Evolutionary conservation across 352 stramenopile species (phyloP).

Genomic region (Phytophthora boehmeriae): DNA sequence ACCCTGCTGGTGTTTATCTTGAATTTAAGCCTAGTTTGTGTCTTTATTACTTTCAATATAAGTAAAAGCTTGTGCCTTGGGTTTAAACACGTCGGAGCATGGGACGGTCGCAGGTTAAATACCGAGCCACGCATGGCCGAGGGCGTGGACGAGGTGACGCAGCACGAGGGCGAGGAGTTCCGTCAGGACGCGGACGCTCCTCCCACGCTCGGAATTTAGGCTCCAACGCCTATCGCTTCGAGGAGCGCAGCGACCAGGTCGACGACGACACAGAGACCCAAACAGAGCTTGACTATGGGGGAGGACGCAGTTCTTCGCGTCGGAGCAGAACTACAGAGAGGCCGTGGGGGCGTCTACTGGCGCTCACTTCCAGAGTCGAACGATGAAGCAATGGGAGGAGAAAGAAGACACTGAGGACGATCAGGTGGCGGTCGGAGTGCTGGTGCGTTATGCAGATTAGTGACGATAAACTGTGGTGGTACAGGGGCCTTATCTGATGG

Average conservation of each 20-base stretch:
- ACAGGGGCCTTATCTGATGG: too few relatives aligned
- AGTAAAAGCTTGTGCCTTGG: not conserved
- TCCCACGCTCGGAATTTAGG: slow-evolving; percentile 45
- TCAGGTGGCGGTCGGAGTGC: slow-evolving; percentile 30
- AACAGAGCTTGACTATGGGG: slow-evolving; percentile 7
- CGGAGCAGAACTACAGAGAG: slow-evolving; percentile 60
- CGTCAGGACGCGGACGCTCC: slow-evolving; percentile 20
- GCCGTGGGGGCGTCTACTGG: slow-evolving; percentile 32
- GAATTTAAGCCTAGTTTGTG: not conserved
- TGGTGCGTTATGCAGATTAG: too few relatives aligned
- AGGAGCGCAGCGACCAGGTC: slow-evolving; percentile 35
- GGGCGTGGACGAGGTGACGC: slow-evolving; percentile 39
- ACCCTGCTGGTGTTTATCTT: too few relatives aligned
- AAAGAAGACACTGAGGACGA: slow-evolving; percentile 45
- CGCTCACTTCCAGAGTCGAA: slow-evolving; percentile 65
- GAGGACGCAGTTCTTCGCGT: slow-evolving; percentile 66
- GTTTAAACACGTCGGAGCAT: slow-evolving; percentile 29
- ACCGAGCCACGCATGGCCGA: slow-evolving; percentile 56
- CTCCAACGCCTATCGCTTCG: slow-evolving; percentile 79
- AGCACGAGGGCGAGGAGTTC: slow-evolving; percentile 19
- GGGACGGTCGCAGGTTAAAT: slow-evolving; percentile 78
- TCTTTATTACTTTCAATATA: not conserved
- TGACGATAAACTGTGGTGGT: too few relatives aligned
- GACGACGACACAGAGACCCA: not conserved
- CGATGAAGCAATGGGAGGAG: slow-evolving; percentile 74